Evolutionary conservation across 2,329 filamentous ascomycete species (phyloP), one percentile per base, ranked within the genome.

Genomic region (Fusarium continuum): DNA sequence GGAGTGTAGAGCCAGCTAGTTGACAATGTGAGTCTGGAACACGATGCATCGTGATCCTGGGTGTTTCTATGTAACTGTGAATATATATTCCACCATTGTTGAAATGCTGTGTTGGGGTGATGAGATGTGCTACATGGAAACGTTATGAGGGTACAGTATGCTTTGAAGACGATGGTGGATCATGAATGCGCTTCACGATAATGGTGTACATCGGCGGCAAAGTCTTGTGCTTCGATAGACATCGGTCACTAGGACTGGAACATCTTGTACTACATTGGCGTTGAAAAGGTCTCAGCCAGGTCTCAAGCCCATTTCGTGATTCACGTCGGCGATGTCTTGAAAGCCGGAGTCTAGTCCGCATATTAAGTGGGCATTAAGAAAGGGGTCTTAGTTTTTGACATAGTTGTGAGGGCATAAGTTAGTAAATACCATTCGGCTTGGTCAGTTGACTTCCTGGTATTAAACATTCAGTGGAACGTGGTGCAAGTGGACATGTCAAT

Each of bases 401-500:
- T 36, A 29, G 26, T 31, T 29, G 28, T 29, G 20, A 63, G 22
- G 28, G 25, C 13, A 32, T 22, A 32, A 26, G n/a, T n/a, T n/a
- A n/a, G n/a, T 47, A 11, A 14, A 22, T 20, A 28, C 48, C 29
- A 16, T 23, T 41, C 20, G 10, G 13, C 26, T 44, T 32, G 28
- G n/a, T 31, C 17, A 23, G 34, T n/a, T n/a, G n/a, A n/a, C n/a
- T n/a, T n/a, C n/a, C n/a, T n/a, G n/a, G n/a, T n/a, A n/a, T n/a
- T n/a, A n/a, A n/a, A n/a, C n/a, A n/a, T n/a, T n/a, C n/a, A n/a
- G n/a, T n/a, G 39, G 47, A 43, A 40, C 26, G 52, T 58, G 26
- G 20, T 26, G 31, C 43, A 64, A 43, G 59, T 63, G 58, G 59
- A 34, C 54, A 58, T 41, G 34, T 49, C 53, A 63, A 63, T 63